Base-by-base conservation (phyloP, 2,329 filamentous ascomycete genomes). In the Aspergillaceae sp. region DNA sequence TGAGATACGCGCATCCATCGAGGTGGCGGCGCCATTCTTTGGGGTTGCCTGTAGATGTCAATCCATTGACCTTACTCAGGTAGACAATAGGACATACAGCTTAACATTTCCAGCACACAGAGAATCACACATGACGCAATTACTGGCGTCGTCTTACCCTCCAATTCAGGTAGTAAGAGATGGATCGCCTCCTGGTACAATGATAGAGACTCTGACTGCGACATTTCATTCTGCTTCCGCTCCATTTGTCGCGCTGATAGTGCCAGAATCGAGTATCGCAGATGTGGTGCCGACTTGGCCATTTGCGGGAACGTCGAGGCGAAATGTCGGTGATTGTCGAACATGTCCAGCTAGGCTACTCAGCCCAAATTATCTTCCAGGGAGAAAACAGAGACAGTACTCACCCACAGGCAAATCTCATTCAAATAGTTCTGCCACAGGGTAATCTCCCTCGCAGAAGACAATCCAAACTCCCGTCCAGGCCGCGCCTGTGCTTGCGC, bases 141-240 rank as follows among this genome's bases (percentile, higher is more conserved):
- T 3, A 76, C 73, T 1, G 70, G 65, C 0, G 71, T 74, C 29
- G 65, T 68, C 7, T 72, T 71, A 4, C 66, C 69, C 8, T 70
- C 67, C 0, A 78, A 62, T 30, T 74, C 61, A 0, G 73, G 73
- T 0, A 74, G 61, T 1, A 78, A 62, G 2, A 71, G 63, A 40
- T 74, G 70, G 36, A 77, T 76, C 3, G 74, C 73, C 50, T 75
- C 68, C 44, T 76, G 74, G 46, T 77, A 78, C 1, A 78, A 57
- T 0, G 67, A 63, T 0, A 76, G 62, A 49, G 73, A 75, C 29
- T 72, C 69, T 0, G 68, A 71, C 11, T 68, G 65, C 1, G 62
- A 64, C 40, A 62, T 59, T 4, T 57, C 57, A 26, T 64, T 65
- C 10, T 68, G 61, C 43, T 74, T 72, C 1, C 71, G 63, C 51